Evolutionary conservation across 1,139 yeast species (phyloP).

Genomic region (Yamadazyma diddensiae): DNA sequence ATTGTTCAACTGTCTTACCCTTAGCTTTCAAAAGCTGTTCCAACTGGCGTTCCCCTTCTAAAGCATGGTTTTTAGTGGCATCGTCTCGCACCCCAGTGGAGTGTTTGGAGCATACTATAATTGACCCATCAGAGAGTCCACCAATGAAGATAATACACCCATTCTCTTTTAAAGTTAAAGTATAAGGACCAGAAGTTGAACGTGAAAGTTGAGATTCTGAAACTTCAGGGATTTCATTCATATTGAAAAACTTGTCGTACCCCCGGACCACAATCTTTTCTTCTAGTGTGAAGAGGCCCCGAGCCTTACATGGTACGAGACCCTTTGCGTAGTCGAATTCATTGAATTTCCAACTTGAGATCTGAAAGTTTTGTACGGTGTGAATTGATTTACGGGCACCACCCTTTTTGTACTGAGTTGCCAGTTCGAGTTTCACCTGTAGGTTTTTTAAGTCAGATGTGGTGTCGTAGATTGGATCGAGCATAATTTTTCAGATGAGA

Average conservation of each 20-base stretch:
- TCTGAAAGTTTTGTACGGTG: conserved; percentile 13
- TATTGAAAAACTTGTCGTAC: conserved; percentile 90
- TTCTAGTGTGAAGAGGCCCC: conserved; percentile 75
- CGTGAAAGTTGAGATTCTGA: conserved; percentile 42
- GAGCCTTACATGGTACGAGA: conserved; percentile 64
- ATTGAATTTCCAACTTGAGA: conserved; percentile 71
- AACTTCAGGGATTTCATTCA: conserved; percentile 61
- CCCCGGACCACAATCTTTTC: conserved; percentile 70
- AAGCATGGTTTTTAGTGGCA: conserved; percentile 64
- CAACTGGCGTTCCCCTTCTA: conserved; percentile 64
- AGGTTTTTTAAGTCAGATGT: conserved; percentile 13
- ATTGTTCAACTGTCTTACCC: conserved; percentile 40
- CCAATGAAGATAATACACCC: conserved; percentile 89
- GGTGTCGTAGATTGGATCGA: conserved; percentile 12
- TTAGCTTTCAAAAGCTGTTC: conserved; percentile 44
- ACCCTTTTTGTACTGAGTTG: conserved; percentile 20
- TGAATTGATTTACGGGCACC: conserved; percentile 22
- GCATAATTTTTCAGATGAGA: not conserved
- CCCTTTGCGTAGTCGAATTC: conserved; percentile 81
- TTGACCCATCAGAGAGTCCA: conserved; percentile 69
- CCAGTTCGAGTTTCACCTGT: conserved; percentile 14
- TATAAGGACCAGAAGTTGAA: conserved; percentile 72
- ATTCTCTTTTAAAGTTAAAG: conserved; percentile 80
- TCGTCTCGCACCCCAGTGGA: conserved; percentile 71
- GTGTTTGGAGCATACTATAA: conserved; percentile 85